Evolutionary conservation across 1,284 basidiomycete species (phyloP), one percentile per base, ranked within the genome.

Genomic region (Hymenochaete sp.): DNA sequence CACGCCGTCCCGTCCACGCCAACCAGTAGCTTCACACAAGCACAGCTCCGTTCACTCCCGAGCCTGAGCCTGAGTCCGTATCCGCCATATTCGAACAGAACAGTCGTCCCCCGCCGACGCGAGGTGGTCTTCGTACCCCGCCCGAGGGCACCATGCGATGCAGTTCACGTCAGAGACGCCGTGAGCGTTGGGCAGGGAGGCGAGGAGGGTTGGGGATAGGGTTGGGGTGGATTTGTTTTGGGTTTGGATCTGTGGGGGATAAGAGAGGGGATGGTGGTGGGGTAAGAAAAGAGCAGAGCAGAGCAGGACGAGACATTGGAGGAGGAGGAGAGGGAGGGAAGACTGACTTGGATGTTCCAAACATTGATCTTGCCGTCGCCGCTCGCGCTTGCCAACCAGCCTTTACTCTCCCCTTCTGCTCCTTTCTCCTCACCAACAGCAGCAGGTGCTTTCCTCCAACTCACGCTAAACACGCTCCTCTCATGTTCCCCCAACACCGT

Each of bases 101-200:
- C 85, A 83, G 57, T 93, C 90, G 53, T 93, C 90, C 1, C 83
- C 89, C 0, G 81, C 74, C 4, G 80, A 88, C 0, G 84, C 85
- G 3, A 93, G 65, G 3, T 90, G 48, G 53, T 81, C 67, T 51
- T 77, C 71, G 48, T 67, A 67, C 1, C 77, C 81, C 10, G 62
- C 54, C 22, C 78, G 65, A 2, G 80, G 74, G 62, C 85, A 89
- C 87, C 88, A 93, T 1, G 71, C 67, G 10, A 91, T 71, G 28
- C 75, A 70, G 59, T 93, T 93, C 32, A 90, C 71, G 56, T 93
- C 90, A 53, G 75, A 69, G 1, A 83, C 76, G 3, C 72, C 84
- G 54, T 93, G 90, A 0, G 83, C 74, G 16, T 67, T 67, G 5
- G 70, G 59, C 6, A 83, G 54, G 9, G 63, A 63, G 0, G 75